Percentiles rank a stretch among this genome's conserved stretches.
phyloP scores from a whole-genome alignment of 2,329 filamentous ascomycete genomes.

The Nothopassalora personata region DNA sequence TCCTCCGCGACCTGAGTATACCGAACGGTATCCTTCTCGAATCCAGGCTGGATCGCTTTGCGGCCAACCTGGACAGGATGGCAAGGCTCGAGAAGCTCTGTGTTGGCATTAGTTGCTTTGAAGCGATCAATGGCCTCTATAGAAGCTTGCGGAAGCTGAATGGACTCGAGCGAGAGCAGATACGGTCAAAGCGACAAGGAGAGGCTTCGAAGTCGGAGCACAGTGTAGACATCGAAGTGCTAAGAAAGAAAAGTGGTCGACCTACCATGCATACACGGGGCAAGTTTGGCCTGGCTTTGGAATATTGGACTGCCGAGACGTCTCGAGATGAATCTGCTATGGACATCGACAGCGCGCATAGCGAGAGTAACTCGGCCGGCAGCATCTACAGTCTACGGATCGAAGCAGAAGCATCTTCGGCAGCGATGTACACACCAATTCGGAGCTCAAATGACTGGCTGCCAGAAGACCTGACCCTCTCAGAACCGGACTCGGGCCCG shows the following conservation, averaged over 20 bases:
- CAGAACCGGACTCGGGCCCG: constrained; percentile 55
- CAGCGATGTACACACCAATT: constrained; percentile 53
- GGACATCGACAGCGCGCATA: constrained; percentile 28
- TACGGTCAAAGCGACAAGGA: constrained; percentile 43
- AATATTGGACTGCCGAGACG: constrained; percentile 59
- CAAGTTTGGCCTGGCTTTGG: constrained; percentile 63
- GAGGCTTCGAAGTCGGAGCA: constrained; percentile 1
- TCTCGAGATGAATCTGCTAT: constrained; percentile 35
- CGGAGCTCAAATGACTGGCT: constrained; percentile 72
- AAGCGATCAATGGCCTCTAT: constrained; percentile 69
- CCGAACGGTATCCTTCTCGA: constrained; percentile 58
- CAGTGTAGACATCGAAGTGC: constrained; percentile 47
- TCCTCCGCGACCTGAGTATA: constrained; percentile 60
- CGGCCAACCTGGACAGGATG: constrained; percentile 64
- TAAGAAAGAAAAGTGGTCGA: constrained; percentile 65
- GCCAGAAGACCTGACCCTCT: constrained; percentile 62
- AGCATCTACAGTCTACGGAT: constrained; percentile 63
- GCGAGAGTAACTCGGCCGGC: constrained; percentile 9
- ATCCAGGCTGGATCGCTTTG: constrained; percentile 65
- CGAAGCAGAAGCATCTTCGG: constrained; percentile 52
- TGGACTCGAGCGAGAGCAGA: constrained; percentile 60
- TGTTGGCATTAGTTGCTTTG: constrained; percentile 67
- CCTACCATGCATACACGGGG: constrained; percentile 65
- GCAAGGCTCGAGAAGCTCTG: constrained; percentile 68
- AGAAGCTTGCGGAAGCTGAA: constrained; percentile 65